Percentiles rank a stretch among this genome's conserved stretches.
Evolutionary conservation across 768 basidiomycete genomes (phyloP).

Genomic region (Lentinula sp.): DNA sequence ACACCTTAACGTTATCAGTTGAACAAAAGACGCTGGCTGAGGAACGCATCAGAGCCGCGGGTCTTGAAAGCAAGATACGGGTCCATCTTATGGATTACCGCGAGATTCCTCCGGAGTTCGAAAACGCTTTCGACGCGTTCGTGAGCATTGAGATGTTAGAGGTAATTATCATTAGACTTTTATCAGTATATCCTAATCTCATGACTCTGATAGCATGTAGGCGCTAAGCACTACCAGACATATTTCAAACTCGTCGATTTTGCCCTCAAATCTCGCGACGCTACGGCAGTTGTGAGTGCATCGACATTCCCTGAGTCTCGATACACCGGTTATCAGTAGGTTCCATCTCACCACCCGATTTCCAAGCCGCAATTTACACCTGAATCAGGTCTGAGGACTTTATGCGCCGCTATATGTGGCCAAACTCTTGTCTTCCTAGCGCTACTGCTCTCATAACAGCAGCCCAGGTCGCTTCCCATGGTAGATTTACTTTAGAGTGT

Average conservation of each 20-base stretch:
- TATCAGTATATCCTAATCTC: background rate
- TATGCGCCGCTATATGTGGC: slow-evolving; percentile 88
- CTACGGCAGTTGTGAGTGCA: slow-evolving; percentile 62
- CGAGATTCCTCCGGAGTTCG: slow-evolving; percentile 76
- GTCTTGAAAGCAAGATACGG: slow-evolving; percentile 63
- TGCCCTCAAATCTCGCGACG: slow-evolving; percentile 63
- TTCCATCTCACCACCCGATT: slow-evolving; percentile 12
- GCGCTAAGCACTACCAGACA: slow-evolving; percentile 51
- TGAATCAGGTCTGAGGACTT: slow-evolving; percentile 64
- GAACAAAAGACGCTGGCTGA: slow-evolving; percentile 88
- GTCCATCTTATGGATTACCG: slow-evolving; percentile 91
- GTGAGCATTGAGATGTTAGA: slow-evolving; percentile 83
- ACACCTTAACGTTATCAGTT: slow-evolving; percentile 81
- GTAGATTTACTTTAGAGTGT: slow-evolving; percentile 74
- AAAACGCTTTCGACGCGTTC: slow-evolving; percentile 75
- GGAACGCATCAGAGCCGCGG: slow-evolving; percentile 70
- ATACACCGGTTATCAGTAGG: slow-evolving; percentile 66
- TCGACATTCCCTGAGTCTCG: slow-evolving; percentile 69
- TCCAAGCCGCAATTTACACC: background rate
- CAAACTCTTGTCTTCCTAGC: slow-evolving; percentile 82
- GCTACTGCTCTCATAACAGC: slow-evolving; percentile 76
- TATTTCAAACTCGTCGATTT: slow-evolving; percentile 78
- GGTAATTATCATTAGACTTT: slow-evolving; percentile 23
- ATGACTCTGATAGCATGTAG: slow-evolving; percentile 36
- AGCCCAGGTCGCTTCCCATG: slow-evolving; percentile 62